Base-by-base conservation (phyloP, 2,329 filamentous ascomycete genomes). In the Plectosphaerella sp. region DNA sequence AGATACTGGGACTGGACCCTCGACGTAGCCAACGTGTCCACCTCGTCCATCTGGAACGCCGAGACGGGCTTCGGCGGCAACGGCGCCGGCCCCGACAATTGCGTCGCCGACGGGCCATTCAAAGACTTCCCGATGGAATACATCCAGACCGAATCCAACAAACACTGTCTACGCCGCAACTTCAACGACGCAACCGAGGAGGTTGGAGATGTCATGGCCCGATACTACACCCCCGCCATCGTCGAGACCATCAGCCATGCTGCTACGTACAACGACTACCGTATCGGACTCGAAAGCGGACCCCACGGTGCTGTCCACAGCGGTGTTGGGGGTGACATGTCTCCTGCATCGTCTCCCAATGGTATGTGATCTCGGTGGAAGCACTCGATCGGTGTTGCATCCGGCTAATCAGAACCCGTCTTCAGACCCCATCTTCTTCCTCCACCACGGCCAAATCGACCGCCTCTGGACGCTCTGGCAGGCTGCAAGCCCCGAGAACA, bases 1-100 rank as follows among this genome's bases (percentile, higher is more conserved):
- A 43, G 41, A 5, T 68, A 69, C 57, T 71, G 66, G 67, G 63
- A 71, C 51, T 71, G 68, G 68, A 61, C 59, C 4, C 58, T 63
- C 2, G 67, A 70, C 47, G 60, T 56, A 47, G 51, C 55, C 12
- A 54, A 61, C 52, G 49, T 66, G 9, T 55, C 55, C 16, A 46
- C 48, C 10, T 58, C 65, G 6, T 53, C 63, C 20, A 54, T 67
- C n/a, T 55, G 57, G 39, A 56, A 59, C 15, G 15, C 49, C 3
- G 41, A 52, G 14, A 49, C 46, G 14, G 67, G 65, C 18, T 69
- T 69, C 50, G 66, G 66, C 8, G 61, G 62, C 20, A 58, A 67
- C 50, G 66, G 67, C 9, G 46, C 20, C 25, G 16, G 52, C 35
- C 9, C 36, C 37, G 15, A 47, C 22, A 45, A 24, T 45, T 52